Base-by-base conservation (phyloP, 1,284 basidiomycete genomes). In the Rhodotorula glutinis region DNA sequence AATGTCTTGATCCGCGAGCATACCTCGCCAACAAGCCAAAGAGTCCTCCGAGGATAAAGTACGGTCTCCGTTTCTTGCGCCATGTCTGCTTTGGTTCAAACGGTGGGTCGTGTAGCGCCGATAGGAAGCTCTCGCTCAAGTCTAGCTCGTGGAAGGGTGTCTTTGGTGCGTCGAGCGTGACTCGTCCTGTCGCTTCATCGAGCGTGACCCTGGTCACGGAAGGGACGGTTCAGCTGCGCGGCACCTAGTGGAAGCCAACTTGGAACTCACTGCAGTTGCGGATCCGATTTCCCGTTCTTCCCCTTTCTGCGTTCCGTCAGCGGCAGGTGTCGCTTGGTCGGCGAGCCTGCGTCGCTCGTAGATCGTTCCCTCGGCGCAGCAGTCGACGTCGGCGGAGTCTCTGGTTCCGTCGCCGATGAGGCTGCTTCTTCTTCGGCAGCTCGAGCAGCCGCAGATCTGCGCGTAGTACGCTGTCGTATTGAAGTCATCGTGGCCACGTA, bases 111-210 rank as follows among this genome's bases (percentile, higher is more conserved):
- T 70, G 68, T 7, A 70, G 52, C 23, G 71, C 71, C 25, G 55
- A 25, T 23, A 71, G 59, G 60, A 73, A 70, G 19, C 62, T 63
- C 33, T 71, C 66, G 46, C 56, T 60, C 23, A 73, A 55, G 64
- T 73, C 71, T 51, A 73, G 62, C 57, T 73, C 66, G 51, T 73
- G 66, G 56, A 54, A 73, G 11, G 71, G 71, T 7, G 71, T 73
- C 13, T 25, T 4, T 0, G 71, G 67, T 0, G 57, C 59, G 19
- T 64, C 69, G 59, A 66, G 69, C 19, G 62, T 62, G 44, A 68
- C 59, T 11, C 66, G 27, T 8, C 65, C 69, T 2, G 65, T 67
- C 21, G 53, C 47, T 21, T 66, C 60, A 51, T 70, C 62, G 38
- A 70, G 41, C 3, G 25, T 49, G 49, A 66, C 65, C 25, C 25